Evolutionary conservation across 2,329 filamentous ascomycete genomes (phyloP).

Genomic region (Fusarium compactum): DNA sequence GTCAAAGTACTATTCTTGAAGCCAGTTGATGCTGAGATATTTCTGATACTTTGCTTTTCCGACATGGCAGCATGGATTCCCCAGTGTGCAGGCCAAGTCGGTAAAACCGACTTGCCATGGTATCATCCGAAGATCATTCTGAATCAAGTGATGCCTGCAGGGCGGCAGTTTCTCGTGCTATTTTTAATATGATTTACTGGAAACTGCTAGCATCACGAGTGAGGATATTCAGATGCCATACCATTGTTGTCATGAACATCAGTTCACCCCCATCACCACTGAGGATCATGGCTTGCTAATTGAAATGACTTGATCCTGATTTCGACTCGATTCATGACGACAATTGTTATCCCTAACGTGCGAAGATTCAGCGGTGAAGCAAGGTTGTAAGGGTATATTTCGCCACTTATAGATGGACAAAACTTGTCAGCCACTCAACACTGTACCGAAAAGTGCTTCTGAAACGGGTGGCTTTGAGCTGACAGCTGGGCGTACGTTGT

Average conservation of each 20-base stretch:
- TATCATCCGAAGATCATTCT: conserved; percentile 41
- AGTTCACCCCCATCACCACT: not conserved
- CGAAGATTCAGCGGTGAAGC: conserved; percentile 38
- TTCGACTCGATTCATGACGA: conserved; percentile 3
- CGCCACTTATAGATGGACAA: conserved; percentile 35
- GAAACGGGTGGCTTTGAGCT: conserved; percentile 47
- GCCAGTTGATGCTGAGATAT: conserved; percentile 1
- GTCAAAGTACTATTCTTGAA: conserved; percentile 21
- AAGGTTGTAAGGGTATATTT: conserved; percentile 19
- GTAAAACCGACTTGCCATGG: conserved; percentile 34
- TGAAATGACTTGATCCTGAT: not conserved
- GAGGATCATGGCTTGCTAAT: not conserved
- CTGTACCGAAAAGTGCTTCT: conserved; percentile 29
- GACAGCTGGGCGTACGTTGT: conserved; percentile 32
- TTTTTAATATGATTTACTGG: conserved; percentile 23
- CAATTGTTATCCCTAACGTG: not conserved
- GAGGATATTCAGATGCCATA: not conserved
- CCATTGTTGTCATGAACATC: not conserved
- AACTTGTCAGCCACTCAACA: conserved; percentile 40
- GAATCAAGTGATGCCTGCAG: conserved; percentile 42
- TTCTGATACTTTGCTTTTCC: conserved; percentile 36
- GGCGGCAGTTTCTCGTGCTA: conserved; percentile 4
- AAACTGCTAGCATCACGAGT: conserved; percentile 4
- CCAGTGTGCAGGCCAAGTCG: conserved; percentile 36
- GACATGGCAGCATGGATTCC: conserved; percentile 37